Conservation (phyloP, 257 asterid genomes). For the Ligustrum vulgare region DNA sequence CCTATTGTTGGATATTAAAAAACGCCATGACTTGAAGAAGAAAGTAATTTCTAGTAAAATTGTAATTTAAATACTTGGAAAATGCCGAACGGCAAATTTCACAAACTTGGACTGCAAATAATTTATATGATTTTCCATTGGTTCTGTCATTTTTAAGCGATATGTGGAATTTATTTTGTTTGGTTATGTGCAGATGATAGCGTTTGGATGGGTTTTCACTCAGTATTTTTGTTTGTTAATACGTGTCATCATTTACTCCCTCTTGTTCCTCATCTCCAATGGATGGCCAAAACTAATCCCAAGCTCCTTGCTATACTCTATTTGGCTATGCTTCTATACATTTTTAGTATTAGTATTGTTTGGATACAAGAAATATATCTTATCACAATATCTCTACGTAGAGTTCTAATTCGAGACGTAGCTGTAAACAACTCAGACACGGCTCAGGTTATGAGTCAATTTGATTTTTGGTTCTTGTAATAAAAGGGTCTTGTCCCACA, state of each 20-base stretch:
- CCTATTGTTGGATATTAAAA: too few relatives aligned
- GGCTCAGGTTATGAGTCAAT: neutral
- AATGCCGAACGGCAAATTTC: neutral
- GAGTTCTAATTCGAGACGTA: neutral
- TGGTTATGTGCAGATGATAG: neutral
- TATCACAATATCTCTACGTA: neutral
- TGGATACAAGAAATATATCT: neutral
- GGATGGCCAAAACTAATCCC: neutral
- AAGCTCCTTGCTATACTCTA: neutral
- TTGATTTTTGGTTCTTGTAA: too few relatives aligned
- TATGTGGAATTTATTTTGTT: neutral
- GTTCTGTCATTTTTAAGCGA: neutral
- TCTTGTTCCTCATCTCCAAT: constrained; percentile 14
- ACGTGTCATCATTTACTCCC: constrained; percentile 5
- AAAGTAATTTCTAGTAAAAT: too few relatives aligned
- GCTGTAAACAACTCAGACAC: neutral
- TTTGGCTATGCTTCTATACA: neutral
- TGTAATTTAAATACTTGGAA: too few relatives aligned
- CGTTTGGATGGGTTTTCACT: neutral
- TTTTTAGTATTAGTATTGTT: neutral
- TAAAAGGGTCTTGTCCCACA: too few relatives aligned
- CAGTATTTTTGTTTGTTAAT: neutral
- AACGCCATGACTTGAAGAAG: too few relatives aligned
- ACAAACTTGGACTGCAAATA: neutral
- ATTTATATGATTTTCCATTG: neutral